Conservation (phyloP, 2,329 filamentous ascomycete species). For the Xylariaceae sp. region DNA sequence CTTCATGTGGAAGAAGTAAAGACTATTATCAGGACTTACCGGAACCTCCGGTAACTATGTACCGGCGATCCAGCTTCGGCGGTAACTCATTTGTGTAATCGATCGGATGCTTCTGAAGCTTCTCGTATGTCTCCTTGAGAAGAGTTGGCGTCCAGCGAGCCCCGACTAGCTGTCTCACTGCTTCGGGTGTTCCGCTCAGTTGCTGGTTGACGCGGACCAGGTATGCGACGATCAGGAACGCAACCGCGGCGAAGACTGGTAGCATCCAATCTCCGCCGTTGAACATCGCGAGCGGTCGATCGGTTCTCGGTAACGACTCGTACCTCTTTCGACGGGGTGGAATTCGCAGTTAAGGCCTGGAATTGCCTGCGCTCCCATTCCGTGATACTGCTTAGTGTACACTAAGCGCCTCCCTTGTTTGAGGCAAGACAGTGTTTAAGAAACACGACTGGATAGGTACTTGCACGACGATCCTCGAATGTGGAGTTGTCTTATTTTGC, state of each 20-base stretch:
- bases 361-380: not conserved
- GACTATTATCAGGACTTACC: slow-evolving; percentile 31
- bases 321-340: not conserved
- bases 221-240: slow-evolving; percentile 29
- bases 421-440: not conserved
- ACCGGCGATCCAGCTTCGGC: slow-evolving; percentile 38
- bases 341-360: not conserved
- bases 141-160: slow-evolving; percentile 36
- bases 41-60: slow-evolving; percentile 44
- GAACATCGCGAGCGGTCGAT: slow-evolving; percentile 4
- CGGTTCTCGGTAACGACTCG: not conserved
- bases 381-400: not conserved
- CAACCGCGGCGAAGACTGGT: slow-evolving; percentile 3
- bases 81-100: slow-evolving; percentile 38
- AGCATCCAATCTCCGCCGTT: slow-evolving; percentile 4
- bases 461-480: not conserved
- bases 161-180: slow-evolving; percentile 31
- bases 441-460: not conserved
- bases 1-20: not conserved
- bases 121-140: slow-evolving; percentile 34
- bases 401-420: not conserved
- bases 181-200: slow-evolving; percentile 35
- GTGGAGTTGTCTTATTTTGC: not conserved
- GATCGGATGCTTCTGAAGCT: slow-evolving; percentile 34
- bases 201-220: slow-evolving; percentile 36